Conservation (phyloP, 2,329 filamentous ascomycete genomes). For the Scleromitrula shiraiana region DNA sequence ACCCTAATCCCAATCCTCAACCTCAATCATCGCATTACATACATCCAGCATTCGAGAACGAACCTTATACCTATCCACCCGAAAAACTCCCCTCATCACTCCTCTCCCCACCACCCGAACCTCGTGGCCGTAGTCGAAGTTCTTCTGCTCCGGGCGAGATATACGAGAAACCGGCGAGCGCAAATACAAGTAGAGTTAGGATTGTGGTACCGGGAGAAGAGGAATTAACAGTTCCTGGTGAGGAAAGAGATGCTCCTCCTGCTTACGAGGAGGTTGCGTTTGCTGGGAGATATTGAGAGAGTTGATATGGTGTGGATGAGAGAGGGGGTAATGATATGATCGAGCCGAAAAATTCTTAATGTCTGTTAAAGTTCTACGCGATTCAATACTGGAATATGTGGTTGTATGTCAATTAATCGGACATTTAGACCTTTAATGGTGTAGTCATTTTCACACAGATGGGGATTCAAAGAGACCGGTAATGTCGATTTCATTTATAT, state of each 20-base stretch:
- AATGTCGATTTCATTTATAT: no score
- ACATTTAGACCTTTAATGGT: no score
- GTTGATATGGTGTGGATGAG: not conserved
- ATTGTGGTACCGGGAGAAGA: slow-evolving; percentile 10
- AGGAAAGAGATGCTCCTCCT: slow-evolving; percentile 5
- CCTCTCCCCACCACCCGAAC: not conserved
- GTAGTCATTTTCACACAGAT: no score
- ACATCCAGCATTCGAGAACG: slow-evolving; percentile 4
- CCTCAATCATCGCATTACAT: not conserved
- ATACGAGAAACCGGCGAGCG: not conserved
- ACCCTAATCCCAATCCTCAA: no score
- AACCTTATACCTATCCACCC: slow-evolving; percentile 5
- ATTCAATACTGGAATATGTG: no score
- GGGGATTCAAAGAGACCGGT: no score
- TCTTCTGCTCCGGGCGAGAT: slow-evolving; percentile 4
- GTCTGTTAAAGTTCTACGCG: no score
- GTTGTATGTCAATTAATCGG: no score
- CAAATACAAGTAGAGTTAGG: slow-evolving; percentile 5
- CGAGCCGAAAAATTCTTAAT: no score
- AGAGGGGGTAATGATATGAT: not conserved
- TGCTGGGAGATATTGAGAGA: not conserved
- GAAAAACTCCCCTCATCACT: slow-evolving; percentile 7
- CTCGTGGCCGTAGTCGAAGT: not conserved
- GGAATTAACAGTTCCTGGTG: slow-evolving; percentile 7
- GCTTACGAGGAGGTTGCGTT: slow-evolving; percentile 1